Conservation (phyloP, 805 yeast genomes). For the Kluyveromyces nonfermentans region DNA sequence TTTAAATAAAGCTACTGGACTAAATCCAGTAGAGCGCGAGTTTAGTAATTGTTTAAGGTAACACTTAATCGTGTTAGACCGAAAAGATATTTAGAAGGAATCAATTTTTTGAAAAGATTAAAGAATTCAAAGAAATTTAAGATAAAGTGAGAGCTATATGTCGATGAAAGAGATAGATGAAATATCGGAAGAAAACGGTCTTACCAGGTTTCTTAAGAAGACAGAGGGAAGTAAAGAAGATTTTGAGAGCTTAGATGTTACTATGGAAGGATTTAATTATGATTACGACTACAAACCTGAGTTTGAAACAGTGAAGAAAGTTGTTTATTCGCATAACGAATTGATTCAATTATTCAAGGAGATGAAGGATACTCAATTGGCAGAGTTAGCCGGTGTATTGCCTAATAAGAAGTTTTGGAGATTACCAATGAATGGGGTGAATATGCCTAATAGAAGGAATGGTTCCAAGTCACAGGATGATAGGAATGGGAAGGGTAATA, state of each 20-base stretch:
- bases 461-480: conserved; percentile 4
- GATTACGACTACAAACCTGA: conserved; percentile 8
- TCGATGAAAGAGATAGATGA: not conserved
- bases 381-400: conserved; percentile 28
- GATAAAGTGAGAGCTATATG: not conserved
- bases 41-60: not conserved
- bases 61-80: too few species aligned
- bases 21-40: not conserved
- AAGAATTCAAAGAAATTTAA: not conserved
- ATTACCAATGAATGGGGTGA: conserved; percentile 16
- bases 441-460: conserved; percentile 6
- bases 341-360: conserved; percentile 13
- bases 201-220: conserved; percentile 2
- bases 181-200: not conserved
- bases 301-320: conserved; percentile 7
- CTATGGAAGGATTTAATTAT: not conserved
- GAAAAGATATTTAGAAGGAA: too few species aligned
- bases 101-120: too few species aligned
- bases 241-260: too few species aligned
- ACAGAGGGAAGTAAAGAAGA: not conserved
- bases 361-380: conserved; percentile 26
- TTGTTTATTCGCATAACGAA: conserved; percentile 24
- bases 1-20: not conserved
- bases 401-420: conserved; percentile 46
- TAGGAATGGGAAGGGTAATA: conserved; percentile 3